Conservation (phyloP, 345 rosid species). For the Clausena lansium region DNA sequence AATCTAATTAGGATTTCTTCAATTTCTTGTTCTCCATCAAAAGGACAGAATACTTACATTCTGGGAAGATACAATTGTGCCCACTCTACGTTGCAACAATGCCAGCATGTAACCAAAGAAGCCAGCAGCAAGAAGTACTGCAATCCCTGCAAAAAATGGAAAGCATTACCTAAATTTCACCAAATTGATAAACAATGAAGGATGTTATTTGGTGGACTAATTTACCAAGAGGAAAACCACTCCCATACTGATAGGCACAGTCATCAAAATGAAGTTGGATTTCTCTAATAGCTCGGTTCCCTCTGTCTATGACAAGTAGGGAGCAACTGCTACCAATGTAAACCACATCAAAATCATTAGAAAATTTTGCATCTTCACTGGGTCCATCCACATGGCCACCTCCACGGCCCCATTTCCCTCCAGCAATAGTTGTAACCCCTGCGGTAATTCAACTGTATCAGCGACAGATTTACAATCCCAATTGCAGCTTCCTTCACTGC, state of each 20-base stretch:
- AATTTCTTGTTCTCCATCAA: no score
- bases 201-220: background rate
- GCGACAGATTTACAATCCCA: constrained; percentile 9
- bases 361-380: constrained; percentile 95
- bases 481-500: background rate
- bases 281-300: constrained; percentile 89
- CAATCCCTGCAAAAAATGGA: constrained; percentile 63
- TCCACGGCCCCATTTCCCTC: constrained; percentile 76
- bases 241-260: constrained; percentile 96
- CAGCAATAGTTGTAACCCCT: constrained; percentile 99
- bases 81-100: constrained; percentile 76
- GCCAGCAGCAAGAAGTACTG: constrained; percentile 94
- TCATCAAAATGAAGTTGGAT: constrained; percentile 98
- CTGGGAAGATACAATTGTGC: constrained; percentile 64
- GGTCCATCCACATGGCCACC: constrained; percentile 97
- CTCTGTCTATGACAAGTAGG: constrained; percentile 89
- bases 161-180: constrained; percentile 9
- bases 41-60: constrained; percentile 42
- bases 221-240: constrained; percentile 91
- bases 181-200: background rate
- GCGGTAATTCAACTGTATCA: constrained; percentile 20
- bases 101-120: constrained; percentile 97
- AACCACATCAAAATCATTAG: constrained; percentile 92
- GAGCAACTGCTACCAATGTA: constrained; percentile 98
- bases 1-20: no score